A percentile compares a stretch with the other conserved stretches of the same genome.
phyloP scores from a whole-genome alignment of 805 yeast genomes.

The Lipomyces sp. region DNA sequence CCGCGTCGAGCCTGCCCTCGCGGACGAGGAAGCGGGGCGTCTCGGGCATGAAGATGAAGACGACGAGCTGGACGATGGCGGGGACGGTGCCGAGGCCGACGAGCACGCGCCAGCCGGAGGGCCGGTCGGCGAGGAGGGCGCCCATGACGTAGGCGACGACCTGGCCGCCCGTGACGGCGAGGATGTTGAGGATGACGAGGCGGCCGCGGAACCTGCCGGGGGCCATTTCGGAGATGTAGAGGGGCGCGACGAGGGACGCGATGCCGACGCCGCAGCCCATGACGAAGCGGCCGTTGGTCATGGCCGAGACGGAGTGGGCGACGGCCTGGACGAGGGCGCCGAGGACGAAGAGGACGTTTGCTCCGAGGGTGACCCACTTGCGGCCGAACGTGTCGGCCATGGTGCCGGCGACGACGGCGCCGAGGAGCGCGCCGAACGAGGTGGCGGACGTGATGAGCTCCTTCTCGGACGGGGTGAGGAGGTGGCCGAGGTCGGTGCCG shows the following conservation, averaged over 20 bases:
- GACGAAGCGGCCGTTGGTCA: constrained; percentile 85
- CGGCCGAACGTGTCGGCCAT: constrained; percentile 83
- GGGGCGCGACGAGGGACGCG: constrained; percentile 91
- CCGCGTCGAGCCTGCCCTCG: constrained; percentile 61
- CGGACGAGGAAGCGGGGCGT: constrained; percentile 88
- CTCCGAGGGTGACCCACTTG: constrained; percentile 74
- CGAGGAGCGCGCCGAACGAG: constrained; percentile 84
- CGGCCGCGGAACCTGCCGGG: constrained; percentile 85
- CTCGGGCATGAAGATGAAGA: constrained; percentile 86
- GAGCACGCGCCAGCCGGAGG: constrained; percentile 88
- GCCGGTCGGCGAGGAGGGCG: constrained; percentile 70
- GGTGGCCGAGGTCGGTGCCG: constrained; percentile 63
- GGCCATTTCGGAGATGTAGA: constrained; percentile 87
- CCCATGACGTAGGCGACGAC: constrained; percentile 89
- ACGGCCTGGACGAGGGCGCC: constrained; percentile 86
- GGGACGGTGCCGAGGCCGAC: constrained; percentile 92
- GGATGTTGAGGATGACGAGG: constrained; percentile 78
- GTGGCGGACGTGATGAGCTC: constrained; percentile 93
- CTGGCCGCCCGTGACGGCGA: constrained; percentile 93
- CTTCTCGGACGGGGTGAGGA: constrained; percentile 70
- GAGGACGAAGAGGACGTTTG: constrained; percentile 73
- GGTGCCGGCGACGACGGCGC: constrained; percentile 74
- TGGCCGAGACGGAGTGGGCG: constrained; percentile 77
- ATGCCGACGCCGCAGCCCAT: constrained; percentile 98
- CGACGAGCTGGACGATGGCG: constrained; percentile 69